Conservation (phyloP, 1,284 basidiomycete species). For the Apiotrichum mycotoxinovorans region DNA sequence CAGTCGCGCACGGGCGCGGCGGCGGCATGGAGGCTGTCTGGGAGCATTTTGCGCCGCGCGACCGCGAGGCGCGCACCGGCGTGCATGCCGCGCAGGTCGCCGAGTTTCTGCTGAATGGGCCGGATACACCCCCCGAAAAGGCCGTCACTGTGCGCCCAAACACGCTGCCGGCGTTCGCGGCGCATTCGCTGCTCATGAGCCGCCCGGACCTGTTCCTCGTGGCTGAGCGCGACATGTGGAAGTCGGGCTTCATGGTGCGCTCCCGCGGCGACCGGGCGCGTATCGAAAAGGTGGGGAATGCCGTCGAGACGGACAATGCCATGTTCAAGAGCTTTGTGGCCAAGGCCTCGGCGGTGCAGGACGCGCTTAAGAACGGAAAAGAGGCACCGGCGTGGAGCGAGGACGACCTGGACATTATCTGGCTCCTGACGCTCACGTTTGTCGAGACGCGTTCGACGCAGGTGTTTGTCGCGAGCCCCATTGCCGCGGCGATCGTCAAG, state of each 20-base stretch:
- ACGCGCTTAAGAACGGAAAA: slow-evolving; percentile 7
- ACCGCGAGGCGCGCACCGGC: slow-evolving; percentile 14
- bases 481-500: slow-evolving; percentile 63
- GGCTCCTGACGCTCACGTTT: slow-evolving; percentile 63
- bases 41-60: slow-evolving; percentile 24
- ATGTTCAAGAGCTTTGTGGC: slow-evolving; percentile 58
- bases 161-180: slow-evolving; percentile 56
- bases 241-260: slow-evolving; percentile 63
- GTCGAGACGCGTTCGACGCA: slow-evolving; percentile 62
- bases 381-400: slow-evolving; percentile 53
- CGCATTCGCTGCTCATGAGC: slow-evolving; percentile 71
- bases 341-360: slow-evolving; percentile 58
- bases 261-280: slow-evolving; percentile 61
- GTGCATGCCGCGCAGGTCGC: slow-evolving; percentile 36
- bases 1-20: slow-evolving; percentile 12
- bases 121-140: neutral
- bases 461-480: slow-evolving; percentile 59
- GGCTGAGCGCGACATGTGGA: slow-evolving; percentile 58
- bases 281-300: slow-evolving; percentile 57
- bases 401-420: slow-evolving; percentile 63
- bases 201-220: slow-evolving; percentile 64
- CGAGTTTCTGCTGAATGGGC: slow-evolving; percentile 28
- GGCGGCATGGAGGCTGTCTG: slow-evolving; percentile 38
- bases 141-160: slow-evolving; percentile 19
- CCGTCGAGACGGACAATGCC: slow-evolving; percentile 54